Evolutionary conservation across 2,329 filamentous ascomycete genomes (phyloP).

Genomic region (Ceratocystiopsis brevicomis): DNA sequence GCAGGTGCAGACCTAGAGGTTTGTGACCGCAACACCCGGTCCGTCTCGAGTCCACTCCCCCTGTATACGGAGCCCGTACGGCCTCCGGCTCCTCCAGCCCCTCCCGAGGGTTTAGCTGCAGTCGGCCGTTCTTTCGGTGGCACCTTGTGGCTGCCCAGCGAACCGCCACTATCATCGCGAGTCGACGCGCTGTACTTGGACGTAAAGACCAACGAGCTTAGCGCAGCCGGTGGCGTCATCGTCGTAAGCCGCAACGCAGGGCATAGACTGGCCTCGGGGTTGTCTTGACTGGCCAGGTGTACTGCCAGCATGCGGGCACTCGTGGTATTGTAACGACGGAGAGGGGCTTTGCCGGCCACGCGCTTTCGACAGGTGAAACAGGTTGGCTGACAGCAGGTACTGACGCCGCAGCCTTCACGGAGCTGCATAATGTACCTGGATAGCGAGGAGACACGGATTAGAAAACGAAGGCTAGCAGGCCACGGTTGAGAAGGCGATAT

Average conservation of each 20-base stretch:
- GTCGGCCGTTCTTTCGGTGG: not conserved
- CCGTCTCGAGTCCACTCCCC: not conserved
- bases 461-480: not conserved
- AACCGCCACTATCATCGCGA: constrained; percentile 5
- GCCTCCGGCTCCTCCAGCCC: too few species aligned
- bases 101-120: too few species aligned
- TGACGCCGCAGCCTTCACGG: constrained; percentile 57
- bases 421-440: constrained; percentile 61
- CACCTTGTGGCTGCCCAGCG: constrained; percentile 5
- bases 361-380: constrained; percentile 65
- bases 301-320: constrained; percentile 68
- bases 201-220: constrained; percentile 28
- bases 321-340: constrained; percentile 60
- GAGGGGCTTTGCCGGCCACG: constrained; percentile 44
- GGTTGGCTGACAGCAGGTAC: constrained; percentile 51
- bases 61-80: not conserved
- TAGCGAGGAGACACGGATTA: too few species aligned
- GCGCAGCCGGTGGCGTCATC: constrained; percentile 24
- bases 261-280: constrained; percentile 54
- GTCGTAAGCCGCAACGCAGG: constrained; percentile 25
- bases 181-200: constrained; percentile 14
- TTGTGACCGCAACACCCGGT: not conserved
- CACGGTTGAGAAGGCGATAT: not conserved
- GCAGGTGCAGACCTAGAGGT: not conserved
- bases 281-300: constrained; percentile 61